Conservation (phyloP, 768 basidiomycete genomes). For the Phylloporus arenicola region DNA sequence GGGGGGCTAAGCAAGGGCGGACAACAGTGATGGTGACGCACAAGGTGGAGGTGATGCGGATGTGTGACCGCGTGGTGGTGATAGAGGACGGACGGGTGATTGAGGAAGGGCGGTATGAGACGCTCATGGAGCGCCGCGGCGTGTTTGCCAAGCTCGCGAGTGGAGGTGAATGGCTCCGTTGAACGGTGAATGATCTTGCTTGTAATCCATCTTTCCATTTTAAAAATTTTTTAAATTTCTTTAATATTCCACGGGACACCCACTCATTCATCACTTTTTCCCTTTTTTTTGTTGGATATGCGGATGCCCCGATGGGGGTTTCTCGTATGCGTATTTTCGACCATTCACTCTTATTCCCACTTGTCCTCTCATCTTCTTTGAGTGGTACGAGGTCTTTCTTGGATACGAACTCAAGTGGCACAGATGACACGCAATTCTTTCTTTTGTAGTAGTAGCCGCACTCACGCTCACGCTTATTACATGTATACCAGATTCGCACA, state of each 20-base stretch:
- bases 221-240: not conserved
- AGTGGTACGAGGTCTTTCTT: not conserved
- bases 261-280: not conserved
- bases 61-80: constrained; percentile 87
- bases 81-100: constrained; percentile 70
- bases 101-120: constrained; percentile 74
- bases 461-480: not conserved
- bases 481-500: not conserved
- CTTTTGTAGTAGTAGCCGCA: not conserved
- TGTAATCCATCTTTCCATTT: not conserved
- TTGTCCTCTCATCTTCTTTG: not conserved
- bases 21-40: constrained; percentile 94
- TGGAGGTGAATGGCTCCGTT: constrained; percentile 63
- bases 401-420: not conserved
- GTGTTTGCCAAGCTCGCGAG: constrained; percentile 72
- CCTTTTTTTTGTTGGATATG: not conserved
- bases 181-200: not conserved
- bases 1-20: constrained; percentile 53
- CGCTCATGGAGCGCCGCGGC: constrained; percentile 61
- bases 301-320: not conserved
- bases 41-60: constrained; percentile 82
- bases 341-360: not conserved
- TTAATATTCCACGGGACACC: not conserved
- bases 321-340: not conserved
- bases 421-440: not conserved